Percentiles rank a stretch among this genome's conserved stretches.
Conservation (phyloP, 1,284 basidiomycete genomes). For the Trichosporon sp. region DNA sequence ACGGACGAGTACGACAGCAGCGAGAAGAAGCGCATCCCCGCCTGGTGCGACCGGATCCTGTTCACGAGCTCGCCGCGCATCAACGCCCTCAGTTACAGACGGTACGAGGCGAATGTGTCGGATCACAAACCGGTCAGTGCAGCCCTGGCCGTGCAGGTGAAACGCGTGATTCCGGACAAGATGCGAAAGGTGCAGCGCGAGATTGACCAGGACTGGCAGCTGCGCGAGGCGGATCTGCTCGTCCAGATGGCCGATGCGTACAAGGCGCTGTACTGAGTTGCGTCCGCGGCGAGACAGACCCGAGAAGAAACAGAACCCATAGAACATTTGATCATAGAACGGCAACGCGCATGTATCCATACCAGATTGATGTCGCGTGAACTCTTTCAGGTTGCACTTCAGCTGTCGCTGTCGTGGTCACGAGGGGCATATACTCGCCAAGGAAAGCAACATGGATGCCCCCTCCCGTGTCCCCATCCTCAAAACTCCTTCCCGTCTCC, state of each 20-base stretch:
- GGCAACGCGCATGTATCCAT: neutral
- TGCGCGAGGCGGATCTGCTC: conserved; percentile 64
- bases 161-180: conserved; percentile 66
- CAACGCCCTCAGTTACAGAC: conserved; percentile 66
- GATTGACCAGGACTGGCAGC: conserved; percentile 65
- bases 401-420: too few species aligned
- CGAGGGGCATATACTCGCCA: too few species aligned
- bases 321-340: neutral
- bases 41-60: conserved; percentile 94
- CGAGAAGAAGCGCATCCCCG: conserved; percentile 83
- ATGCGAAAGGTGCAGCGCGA: conserved; percentile 64
- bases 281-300: too few species aligned
- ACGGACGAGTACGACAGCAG: conserved; percentile 81
- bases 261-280: conserved; percentile 28
- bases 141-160: conserved; percentile 71
- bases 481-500: too few species aligned
- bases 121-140: conserved; percentile 88
- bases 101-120: conserved; percentile 80
- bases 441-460: too few species aligned
- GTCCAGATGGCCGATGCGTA: conserved; percentile 57
- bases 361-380: neutral
- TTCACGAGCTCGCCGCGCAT: conserved; percentile 71
- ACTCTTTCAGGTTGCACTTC: too few species aligned
- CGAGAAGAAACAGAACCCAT: neutral
- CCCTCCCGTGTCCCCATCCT: too few species aligned